Conservation (phyloP, 306 rosid genomes). For the Sindora glabra region DNA sequence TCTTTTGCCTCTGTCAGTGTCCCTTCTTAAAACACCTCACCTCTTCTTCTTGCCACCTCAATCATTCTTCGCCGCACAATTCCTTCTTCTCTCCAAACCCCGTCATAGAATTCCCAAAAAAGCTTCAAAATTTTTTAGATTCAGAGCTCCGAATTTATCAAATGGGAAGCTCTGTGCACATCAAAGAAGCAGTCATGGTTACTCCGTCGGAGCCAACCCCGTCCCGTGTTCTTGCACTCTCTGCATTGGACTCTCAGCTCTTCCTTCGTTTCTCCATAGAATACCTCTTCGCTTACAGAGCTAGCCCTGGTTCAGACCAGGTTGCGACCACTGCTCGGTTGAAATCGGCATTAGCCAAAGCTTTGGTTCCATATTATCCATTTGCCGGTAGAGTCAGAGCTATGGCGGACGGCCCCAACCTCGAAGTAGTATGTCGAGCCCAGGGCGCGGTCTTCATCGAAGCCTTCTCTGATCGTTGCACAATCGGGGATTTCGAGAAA, state of each 20-base stretch:
- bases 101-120: too few species aligned
- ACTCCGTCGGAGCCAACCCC: slow-evolving; percentile 71
- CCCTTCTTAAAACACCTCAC: not conserved
- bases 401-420: slow-evolving; percentile 26
- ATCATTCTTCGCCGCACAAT: not conserved
- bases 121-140: too few species aligned
- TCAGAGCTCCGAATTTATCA: not conserved
- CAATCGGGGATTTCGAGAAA: slow-evolving; percentile 32
- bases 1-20: not conserved
- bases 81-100: not conserved
- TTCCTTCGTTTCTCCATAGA: slow-evolving; percentile 86
- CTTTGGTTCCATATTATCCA: slow-evolving; percentile 59
- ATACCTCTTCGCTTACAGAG: slow-evolving; percentile 53
- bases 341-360: slow-evolving; percentile 50
- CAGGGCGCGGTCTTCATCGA: slow-evolving; percentile 76
- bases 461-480: slow-evolving; percentile 39
- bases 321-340: slow-evolving; percentile 22
- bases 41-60: not conserved
- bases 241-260: slow-evolving; percentile 77
- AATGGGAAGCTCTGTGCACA: slow-evolving; percentile 53
- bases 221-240: slow-evolving; percentile 40
- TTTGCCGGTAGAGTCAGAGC: slow-evolving; percentile 61
- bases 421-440: slow-evolving; percentile 58
- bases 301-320: slow-evolving; percentile 23
- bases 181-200: slow-evolving; percentile 47